Evolutionary conservation across 805 yeast genomes (phyloP).

Genomic region (Cyberlindnera bimundalis): DNA sequence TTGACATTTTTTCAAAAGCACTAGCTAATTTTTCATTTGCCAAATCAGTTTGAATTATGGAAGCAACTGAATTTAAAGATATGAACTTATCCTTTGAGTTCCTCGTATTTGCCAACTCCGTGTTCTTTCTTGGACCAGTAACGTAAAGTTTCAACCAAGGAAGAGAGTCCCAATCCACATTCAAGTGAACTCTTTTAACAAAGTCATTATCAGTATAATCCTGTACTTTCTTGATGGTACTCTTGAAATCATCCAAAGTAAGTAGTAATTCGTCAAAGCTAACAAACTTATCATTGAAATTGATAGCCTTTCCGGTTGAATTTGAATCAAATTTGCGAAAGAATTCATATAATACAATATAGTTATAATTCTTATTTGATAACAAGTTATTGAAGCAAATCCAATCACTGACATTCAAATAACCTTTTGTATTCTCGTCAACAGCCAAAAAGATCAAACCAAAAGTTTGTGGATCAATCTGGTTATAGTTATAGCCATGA

Average conservation of each 20-base stretch:
- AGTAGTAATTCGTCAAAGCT: constrained; percentile 36
- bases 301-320: constrained; percentile 31
- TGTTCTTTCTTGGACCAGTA: constrained; percentile 12
- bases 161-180: constrained; percentile 35
- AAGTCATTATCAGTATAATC: constrained; percentile 31
- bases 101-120: not conserved
- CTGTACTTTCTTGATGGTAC: constrained; percentile 33
- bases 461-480: constrained; percentile 54
- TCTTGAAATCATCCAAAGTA: constrained; percentile 30
- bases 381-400: constrained; percentile 57
- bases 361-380: constrained; percentile 45
- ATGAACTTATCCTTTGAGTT: constrained; percentile 27
- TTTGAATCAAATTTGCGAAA: constrained; percentile 44
- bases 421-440: constrained; percentile 70
- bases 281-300: constrained; percentile 35
- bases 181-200: constrained; percentile 29
- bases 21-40: constrained; percentile 32
- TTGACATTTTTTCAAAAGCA: constrained; percentile 28
- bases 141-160: constrained; percentile 20
- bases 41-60: constrained; percentile 40
- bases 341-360: constrained; percentile 50
- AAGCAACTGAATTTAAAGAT: constrained; percentile 37
- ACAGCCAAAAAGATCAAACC: constrained; percentile 78
- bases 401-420: constrained; percentile 69
- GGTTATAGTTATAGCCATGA: constrained; percentile 41